Base-by-base conservation (phyloP, 495 filamentous ascomycete species). In the Tricharina praecox region DNA sequence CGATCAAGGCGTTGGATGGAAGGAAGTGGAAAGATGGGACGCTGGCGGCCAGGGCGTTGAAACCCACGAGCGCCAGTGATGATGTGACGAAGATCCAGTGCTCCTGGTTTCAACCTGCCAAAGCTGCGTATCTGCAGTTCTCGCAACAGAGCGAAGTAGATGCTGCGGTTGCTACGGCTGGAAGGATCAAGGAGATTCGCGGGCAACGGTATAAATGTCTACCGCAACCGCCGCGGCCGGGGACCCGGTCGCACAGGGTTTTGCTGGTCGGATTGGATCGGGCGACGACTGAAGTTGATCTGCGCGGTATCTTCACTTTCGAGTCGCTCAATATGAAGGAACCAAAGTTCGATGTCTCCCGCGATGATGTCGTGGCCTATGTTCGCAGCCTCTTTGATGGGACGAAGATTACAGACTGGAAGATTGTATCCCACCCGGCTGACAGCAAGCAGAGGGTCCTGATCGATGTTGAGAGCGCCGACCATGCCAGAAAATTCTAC, bases 341-440 rank as follows among this genome's bases (percentile, higher is more conserved):
- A 11, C 37, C 45, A 38, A 54, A 23, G 13, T 50, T 53, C 24
- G 23, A 48, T 3, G 9, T 53, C 23, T 36, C 53, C 11, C 43
- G 47, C 41, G 53, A 42, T 2, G 53, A 55, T 13, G 39, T 46
- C 3, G 16, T 35, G 16, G 11, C 43, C 15, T 44, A 49, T 37
- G 39, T 53, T n/a, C 35, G 23, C 15, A 55, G 53, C 36, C 50
- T 55, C 16, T 53, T 55, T 23, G 45, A 53, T 19, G 26, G 38
- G 2, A 53, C 38, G 23, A 37, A 40, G 37, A 49, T 55, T 10
- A 30, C 44, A n/a, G 45, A 38, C 16, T 55, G 34, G 28, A 50
- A 53, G n/a, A 49, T 53, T 28, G 35, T 55, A 36, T 53, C 50
- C 7, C 28, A 38, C 7, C 50, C 53, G 7, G 26, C 35, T 41